Evolutionary conservation across 768 basidiomycete species (phyloP), one percentile per base, ranked within the genome.

Genomic region (Podaxis carcinomalis): DNA sequence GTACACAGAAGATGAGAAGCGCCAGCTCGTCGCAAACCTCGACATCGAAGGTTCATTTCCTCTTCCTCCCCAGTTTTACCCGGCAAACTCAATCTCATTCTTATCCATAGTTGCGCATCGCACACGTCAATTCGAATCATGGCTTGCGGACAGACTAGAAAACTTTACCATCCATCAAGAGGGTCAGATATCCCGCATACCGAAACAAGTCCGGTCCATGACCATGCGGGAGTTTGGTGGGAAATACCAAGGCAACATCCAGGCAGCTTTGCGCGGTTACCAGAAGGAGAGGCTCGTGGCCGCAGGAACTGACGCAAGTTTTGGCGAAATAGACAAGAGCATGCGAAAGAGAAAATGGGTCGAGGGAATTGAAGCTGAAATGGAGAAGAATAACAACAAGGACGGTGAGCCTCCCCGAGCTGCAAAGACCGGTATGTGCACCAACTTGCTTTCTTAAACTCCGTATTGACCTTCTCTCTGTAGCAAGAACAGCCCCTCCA

Each of bases 341-440:
- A 85, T 86, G 59, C 79, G 87, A 62, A 93, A 92, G 71, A 76
- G 91, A 65, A 92, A 92, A 70, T 90, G 88, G 88, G 81, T 85
- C 3, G 87, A 83, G 16, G 80, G 83, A 54, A 86, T 88, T 67
- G 83, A 85, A 51, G 77, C 72, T 9, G 81, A 80, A 27, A 70
- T 72, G 32, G 78, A 77, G 51, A 59, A 59, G 53, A 52, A 74
- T 74, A 36, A 68, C 21, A 67, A 55, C 62, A 74, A 68, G 69
- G 72, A 71, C 36, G 47, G 63, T 7, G 79, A 78, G 58, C 68
- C 73, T 19, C 71, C 80, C 46, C 81, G 84, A 66, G 80, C 81
- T 0, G 39, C 75, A 39, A 91, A 90, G 76, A 85, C 75, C 68
- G 87, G 89, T 90, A 66, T 51, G 81, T 65, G 21, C 5, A 42